Conservation (phyloP, 805 yeast genomes). For the Grigorovia yakushimaensis region DNA sequence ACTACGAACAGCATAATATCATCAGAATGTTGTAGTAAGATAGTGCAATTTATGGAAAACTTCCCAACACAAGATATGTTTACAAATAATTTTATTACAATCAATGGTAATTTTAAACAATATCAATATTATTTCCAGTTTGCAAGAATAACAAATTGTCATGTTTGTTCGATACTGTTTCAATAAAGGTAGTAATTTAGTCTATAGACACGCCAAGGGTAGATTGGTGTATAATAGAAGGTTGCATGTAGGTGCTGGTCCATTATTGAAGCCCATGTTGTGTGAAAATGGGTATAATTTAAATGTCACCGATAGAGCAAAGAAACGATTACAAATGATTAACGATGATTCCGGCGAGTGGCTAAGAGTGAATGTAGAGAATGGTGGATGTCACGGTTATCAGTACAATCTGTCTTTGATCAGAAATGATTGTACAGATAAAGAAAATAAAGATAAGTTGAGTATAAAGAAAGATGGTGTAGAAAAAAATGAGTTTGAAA, state of each 20-base stretch:
- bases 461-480: not conserved
- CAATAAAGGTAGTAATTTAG: not conserved
- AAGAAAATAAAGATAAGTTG: conserved; percentile 10
- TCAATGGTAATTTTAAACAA: conserved; percentile 72
- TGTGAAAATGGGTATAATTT: not conserved
- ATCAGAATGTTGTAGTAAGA: conserved; percentile 77
- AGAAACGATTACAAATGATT: conserved; percentile 19
- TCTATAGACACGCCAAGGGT: too few relatives aligned
- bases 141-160: conserved; percentile 51
- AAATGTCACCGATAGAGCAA: conserved; percentile 22
- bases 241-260: not conserved
- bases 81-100: conserved; percentile 62
- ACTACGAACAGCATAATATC: conserved; percentile 90
- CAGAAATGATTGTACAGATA: conserved; percentile 36
- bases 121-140: conserved; percentile 66
- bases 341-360: conserved; percentile 32
- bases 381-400: conserved; percentile 98
- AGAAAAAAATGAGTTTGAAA: conserved; percentile 16
- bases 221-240: not conserved
- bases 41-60: conserved; percentile 53
- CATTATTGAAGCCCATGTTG: not conserved
- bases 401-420: conserved; percentile 69
- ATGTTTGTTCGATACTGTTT: conserved; percentile 42
- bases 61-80: conserved; percentile 31
- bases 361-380: conserved; percentile 67